Evolutionary conservation across 805 yeast genomes (phyloP).

Genomic region (Starmerella geochares): DNA sequence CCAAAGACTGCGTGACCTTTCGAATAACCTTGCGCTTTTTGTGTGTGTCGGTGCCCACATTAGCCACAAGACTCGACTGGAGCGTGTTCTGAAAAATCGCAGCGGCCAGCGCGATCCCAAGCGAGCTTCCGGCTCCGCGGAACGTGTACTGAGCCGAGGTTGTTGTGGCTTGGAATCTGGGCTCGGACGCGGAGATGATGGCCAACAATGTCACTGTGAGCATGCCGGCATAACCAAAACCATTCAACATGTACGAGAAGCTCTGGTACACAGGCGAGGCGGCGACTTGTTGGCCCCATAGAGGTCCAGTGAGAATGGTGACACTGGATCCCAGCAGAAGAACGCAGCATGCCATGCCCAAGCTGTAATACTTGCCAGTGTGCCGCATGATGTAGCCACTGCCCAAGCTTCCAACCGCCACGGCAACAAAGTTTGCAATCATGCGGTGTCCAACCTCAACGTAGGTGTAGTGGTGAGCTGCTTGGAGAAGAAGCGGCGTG

Average conservation of each 20-base stretch:
- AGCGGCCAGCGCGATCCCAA: slow-evolving; percentile 64
- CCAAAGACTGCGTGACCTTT: slow-evolving; percentile 43
- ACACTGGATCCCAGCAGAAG: slow-evolving; percentile 41
- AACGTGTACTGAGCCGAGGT: slow-evolving; percentile 86
- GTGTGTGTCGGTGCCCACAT: slow-evolving; percentile 30
- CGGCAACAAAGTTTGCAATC: slow-evolving; percentile 50
- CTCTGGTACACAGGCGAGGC: slow-evolving; percentile 46
- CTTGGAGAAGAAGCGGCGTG: slow-evolving; percentile 62
- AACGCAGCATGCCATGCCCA: slow-evolving; percentile 38
- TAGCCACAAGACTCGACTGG: slow-evolving; percentile 26
- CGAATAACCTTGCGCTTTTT: slow-evolving; percentile 32
- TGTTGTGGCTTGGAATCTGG: slow-evolving; percentile 65
- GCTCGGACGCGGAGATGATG: slow-evolving; percentile 63
- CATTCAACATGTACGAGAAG: slow-evolving; percentile 38
- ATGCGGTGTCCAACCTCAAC: slow-evolving; percentile 59
- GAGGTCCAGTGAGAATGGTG: slow-evolving; percentile 29
- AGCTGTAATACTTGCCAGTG: slow-evolving; percentile 53
- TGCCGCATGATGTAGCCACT: slow-evolving; percentile 57
- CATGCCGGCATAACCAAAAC: slow-evolving; percentile 56
- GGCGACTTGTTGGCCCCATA: slow-evolving; percentile 45
- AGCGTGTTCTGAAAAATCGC: slow-evolving; percentile 53
- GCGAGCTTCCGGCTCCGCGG: slow-evolving; percentile 75
- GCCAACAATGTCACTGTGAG: slow-evolving; percentile 66
- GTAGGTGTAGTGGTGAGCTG: slow-evolving; percentile 56
- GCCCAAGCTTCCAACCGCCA: slow-evolving; percentile 54